phyloP scores from a whole-genome alignment of 2,329 filamentous ascomycete genomes.

The Pezicula carpinea region DNA sequence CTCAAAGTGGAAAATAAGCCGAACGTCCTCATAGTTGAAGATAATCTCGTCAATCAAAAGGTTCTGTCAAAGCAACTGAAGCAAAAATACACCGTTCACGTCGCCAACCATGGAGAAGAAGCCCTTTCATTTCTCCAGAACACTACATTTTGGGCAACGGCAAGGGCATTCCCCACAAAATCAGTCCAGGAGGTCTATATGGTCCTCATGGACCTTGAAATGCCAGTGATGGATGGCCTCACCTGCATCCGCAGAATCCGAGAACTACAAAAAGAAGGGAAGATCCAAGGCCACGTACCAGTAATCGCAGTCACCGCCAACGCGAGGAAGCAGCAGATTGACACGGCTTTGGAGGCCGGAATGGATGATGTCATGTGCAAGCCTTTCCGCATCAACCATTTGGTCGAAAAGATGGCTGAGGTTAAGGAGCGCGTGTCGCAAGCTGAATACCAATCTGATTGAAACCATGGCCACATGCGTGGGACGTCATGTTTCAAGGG shows the following conservation, averaged over 20 bases:
- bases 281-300: conserved; percentile 56
- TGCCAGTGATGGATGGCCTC: conserved; percentile 76
- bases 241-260: conserved; percentile 65
- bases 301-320: conserved; percentile 74
- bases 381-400: conserved; percentile 63
- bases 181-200: conserved; percentile 43
- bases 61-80: conserved; percentile 55
- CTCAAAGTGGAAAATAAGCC: conserved; percentile 61
- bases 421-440: not conserved
- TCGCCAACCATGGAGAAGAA: conserved; percentile 58
- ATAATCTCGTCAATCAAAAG: conserved; percentile 60
- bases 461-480: too few species aligned
- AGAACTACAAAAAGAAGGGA: conserved; percentile 46
- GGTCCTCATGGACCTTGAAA: conserved; percentile 73
- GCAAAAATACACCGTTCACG: conserved; percentile 51
- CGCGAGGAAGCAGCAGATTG: conserved; percentile 65
- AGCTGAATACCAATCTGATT: not conserved
- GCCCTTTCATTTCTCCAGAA: conserved; percentile 49
- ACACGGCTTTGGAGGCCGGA: conserved; percentile 62
- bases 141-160: conserved; percentile 50
- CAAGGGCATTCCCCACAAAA: conserved; percentile 29
- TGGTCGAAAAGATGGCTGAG: conserved; percentile 59
- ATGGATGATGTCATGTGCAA: conserved; percentile 75
- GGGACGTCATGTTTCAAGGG: too few species aligned
- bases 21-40: conserved; percentile 56